These are phyloP conservation scores for Colletotrichum liaoningense DNA, from an alignment of 2,329 filamentous ascomycete genomes.

Conservation along the genomic window DNA sequence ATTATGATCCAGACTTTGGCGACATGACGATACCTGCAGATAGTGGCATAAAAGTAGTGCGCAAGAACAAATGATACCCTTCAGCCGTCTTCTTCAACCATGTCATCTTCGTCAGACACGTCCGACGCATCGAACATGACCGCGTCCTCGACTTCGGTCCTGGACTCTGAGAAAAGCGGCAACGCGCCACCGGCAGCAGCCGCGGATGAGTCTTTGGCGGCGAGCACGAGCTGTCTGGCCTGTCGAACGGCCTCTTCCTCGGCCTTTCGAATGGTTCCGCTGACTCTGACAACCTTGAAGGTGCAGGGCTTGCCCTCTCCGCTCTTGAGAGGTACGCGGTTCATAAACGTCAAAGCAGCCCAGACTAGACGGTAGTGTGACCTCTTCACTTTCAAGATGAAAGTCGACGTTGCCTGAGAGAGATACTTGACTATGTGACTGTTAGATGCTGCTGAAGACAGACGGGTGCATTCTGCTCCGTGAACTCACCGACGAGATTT, in stretches of 20 bases:
- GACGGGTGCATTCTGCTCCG: neutral
- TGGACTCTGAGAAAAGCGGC: slow-evolving; percentile 48
- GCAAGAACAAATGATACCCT: slow-evolving; percentile 68
- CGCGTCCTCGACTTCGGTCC: slow-evolving; percentile 75
- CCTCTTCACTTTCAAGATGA: slow-evolving; percentile 87
- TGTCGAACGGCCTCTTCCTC: slow-evolving; percentile 90
- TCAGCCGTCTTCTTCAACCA: slow-evolving; percentile 57
- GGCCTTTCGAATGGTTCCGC: slow-evolving; percentile 91
- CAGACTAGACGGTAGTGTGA: slow-evolving; percentile 89
- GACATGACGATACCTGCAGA: slow-evolving; percentile 64
- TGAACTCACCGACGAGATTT: slow-evolving; percentile 71
- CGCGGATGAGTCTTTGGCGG: slow-evolving; percentile 60
- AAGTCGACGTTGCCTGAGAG: slow-evolving; percentile 91
- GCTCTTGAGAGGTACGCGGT: slow-evolving; percentile 68
- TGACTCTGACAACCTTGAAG: slow-evolving; percentile 86
- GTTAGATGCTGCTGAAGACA: slow-evolving; percentile 36
- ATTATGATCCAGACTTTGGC: slow-evolving; percentile 61
- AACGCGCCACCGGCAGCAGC: slow-evolving; percentile 8
- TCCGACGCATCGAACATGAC: slow-evolving; percentile 51
- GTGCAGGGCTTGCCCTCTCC: slow-evolving; percentile 73
- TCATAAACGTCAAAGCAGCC: slow-evolving; percentile 87
- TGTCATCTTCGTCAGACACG: slow-evolving; percentile 59
- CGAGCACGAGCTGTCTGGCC: slow-evolving; percentile 77
- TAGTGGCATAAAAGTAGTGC: slow-evolving; percentile 78
- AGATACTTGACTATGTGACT: slow-evolving; percentile 83